Base-by-base conservation (phyloP, 1,284 basidiomycete genomes). In the Marasmius fiardii region DNA sequence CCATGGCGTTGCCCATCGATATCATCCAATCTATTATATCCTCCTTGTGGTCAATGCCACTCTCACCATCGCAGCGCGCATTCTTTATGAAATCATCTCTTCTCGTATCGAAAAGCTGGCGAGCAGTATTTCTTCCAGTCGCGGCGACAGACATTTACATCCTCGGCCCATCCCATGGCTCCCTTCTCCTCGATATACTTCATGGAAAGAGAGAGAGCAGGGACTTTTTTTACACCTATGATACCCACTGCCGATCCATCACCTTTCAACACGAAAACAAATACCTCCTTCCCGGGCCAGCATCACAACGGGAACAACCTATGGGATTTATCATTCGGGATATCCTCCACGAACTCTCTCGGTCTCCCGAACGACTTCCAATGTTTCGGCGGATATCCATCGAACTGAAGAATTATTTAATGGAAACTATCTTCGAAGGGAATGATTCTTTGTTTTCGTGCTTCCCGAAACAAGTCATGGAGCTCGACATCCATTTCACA, bases 21-120 rank as follows among this genome's bases (percentile, higher is more conserved):
- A 62, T 68, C 31, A 58, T 67, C 34, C 65, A 68, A 50, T 61
- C 61, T 23, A 67, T 66, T 24, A 21, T 47, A 21, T 47, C 44
- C 28, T 16, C n/a, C 20, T n/a, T 47, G 8, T 47, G 44, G 44
- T 16, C n/a, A 16, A 24, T 16, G 20, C 44, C 44, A 26, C 44
- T 47, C 23, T 47, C 21, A 11, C 18, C 20, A n/a, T n/a, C 23
- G 7, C 44, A 47, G 12, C 44, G 44, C 20, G 23, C 44, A 2
- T 24, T n/a, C 4, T 26, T 47, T 8, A 47, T 47, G 21, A 47
- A 47, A 47, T 47, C 44, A 6, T 47, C 44, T 1, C 44, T 24
- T 10, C 44, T 47, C n/a, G 44, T 47, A 47, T 47, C 44, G 3
- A 21, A 24, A 2, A 47, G 21, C 24, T 47, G 44, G 44, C 20